Conservation (phyloP, 2,329 filamentous ascomycete species). For the Penicillium sp. region DNA sequence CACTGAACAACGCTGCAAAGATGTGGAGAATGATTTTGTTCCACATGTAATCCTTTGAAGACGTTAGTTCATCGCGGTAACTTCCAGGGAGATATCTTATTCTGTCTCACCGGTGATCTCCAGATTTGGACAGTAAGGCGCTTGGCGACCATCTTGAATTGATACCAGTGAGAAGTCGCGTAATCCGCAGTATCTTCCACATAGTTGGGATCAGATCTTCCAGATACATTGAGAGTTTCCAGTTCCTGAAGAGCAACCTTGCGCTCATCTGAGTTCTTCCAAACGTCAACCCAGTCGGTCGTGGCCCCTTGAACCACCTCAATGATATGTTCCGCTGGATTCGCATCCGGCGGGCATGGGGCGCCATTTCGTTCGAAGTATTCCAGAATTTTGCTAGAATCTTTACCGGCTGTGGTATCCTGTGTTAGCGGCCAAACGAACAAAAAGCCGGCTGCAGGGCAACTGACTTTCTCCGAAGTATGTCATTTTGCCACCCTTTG, state of each 20-base stretch:
- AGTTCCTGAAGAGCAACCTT: constrained; percentile 24
- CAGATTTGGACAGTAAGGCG: constrained; percentile 35
- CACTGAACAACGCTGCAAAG: constrained; percentile 57
- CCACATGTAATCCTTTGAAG: constrained; percentile 42
- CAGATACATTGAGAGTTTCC: constrained; percentile 26
- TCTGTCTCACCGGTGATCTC: constrained; percentile 31
- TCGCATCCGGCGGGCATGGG: constrained; percentile 51
- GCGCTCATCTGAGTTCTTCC: constrained; percentile 32
- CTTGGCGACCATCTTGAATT: constrained; percentile 38
- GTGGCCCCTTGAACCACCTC: constrained; percentile 35
- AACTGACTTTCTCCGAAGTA: constrained; percentile 60
- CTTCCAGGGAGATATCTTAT: background rate
- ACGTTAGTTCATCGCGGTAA: background rate
- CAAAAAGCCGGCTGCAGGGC: background rate
- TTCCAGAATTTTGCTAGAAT: constrained; percentile 41
- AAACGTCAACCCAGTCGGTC: constrained; percentile 34
- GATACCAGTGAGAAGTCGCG: constrained; percentile 41
- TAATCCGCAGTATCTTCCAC: constrained; percentile 37
- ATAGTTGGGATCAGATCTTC: constrained; percentile 19
- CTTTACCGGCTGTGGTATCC: constrained; percentile 27
- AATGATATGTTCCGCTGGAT: constrained; percentile 53
- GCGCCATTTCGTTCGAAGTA: constrained; percentile 57
- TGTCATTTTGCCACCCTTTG: constrained; percentile 63
- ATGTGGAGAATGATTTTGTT: constrained; percentile 55
- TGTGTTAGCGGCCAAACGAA: background rate